Percentiles rank a stretch among this genome's conserved stretches.
Conservation (phyloP, 202 grass and related monocot species). For the Schoenoplectus triqueter region DNA sequence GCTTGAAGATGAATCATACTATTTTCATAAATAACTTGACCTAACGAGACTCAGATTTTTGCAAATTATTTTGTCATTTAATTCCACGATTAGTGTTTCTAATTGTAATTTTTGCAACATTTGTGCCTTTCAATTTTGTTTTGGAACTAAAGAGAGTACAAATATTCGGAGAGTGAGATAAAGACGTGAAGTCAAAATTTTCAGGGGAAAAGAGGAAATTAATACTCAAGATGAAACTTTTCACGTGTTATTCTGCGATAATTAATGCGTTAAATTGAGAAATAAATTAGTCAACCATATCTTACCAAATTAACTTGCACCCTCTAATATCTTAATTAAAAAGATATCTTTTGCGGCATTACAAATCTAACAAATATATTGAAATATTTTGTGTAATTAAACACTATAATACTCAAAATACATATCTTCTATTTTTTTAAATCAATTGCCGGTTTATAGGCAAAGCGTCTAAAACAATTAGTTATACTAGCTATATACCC, state of each 20-base stretch:
- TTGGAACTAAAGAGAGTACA: neutral
- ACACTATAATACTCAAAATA: no score
- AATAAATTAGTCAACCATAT: neutral
- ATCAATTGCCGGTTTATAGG: no score
- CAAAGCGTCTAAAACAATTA: no score
- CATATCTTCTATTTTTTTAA: no score
- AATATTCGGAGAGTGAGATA: no score
- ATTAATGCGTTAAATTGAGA: neutral
- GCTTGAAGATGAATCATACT: neutral
- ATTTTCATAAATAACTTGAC: slow-evolving; percentile 5
- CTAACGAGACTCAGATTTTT: neutral
- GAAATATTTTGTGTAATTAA: no score
- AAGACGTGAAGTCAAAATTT: no score
- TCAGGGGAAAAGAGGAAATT: no score
- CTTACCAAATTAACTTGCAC: neutral
- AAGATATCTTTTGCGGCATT: neutral
- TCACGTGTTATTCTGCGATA: neutral
- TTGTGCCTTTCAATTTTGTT: neutral
- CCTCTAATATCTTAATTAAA: neutral
- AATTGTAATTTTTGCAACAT: neutral
- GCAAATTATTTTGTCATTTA: neutral
- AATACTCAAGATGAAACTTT: neutral
- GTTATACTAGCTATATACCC: no score
- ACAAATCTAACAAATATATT: neutral
- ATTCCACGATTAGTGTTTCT: neutral